phyloP scores from a whole-genome alignment of 192 early-diverging fungal species.

The Coemansia sp. region DNA sequence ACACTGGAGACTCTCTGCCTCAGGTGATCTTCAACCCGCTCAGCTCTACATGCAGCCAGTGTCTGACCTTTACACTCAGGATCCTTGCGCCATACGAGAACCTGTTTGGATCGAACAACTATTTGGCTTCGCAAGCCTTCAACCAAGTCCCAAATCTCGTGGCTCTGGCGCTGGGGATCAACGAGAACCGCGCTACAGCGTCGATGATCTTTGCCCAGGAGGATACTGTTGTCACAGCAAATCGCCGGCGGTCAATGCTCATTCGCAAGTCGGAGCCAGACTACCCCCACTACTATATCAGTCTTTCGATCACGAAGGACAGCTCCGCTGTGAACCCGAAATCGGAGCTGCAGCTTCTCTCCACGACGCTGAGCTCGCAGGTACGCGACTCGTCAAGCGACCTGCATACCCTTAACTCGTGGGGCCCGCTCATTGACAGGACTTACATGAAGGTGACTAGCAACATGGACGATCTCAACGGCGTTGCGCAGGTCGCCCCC shows the following conservation, averaged over 20 bases:
- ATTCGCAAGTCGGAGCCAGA: conserved; percentile 12
- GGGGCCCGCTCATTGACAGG: conserved; percentile 38
- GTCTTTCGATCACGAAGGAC: conserved; percentile 42
- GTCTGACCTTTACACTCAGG: conserved; percentile 42
- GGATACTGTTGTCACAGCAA: conserved; percentile 18
- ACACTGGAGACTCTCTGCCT: conserved; percentile 4
- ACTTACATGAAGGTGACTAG: conserved; percentile 36
- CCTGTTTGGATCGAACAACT: conserved; percentile 51
- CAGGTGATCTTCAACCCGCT: conserved; percentile 44
- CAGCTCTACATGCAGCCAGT: conserved; percentile 42
- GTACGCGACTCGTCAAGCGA: conserved; percentile 36
- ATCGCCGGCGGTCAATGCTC: conserved; percentile 11
- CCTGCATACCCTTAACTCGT: conserved; percentile 33
- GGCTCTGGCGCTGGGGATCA: conserved; percentile 39
- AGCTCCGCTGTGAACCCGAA: conserved; percentile 36
- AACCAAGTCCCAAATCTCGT: conserved; percentile 36
- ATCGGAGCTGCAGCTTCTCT: conserved; percentile 42
- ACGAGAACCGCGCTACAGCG: conserved; percentile 39
- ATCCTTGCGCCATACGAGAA: conserved; percentile 51
- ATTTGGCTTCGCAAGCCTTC: conserved; percentile 48
- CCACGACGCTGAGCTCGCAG: conserved; percentile 34
- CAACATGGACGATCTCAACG: conserved; percentile 35
- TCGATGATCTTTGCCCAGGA: conserved; percentile 35
- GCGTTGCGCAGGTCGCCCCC: conserved; percentile 38
- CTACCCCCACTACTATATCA: conserved; percentile 47